phyloP scores from a whole-genome alignment of 176 grass and related monocot genomes.

The Aegilops longissima region DNA sequence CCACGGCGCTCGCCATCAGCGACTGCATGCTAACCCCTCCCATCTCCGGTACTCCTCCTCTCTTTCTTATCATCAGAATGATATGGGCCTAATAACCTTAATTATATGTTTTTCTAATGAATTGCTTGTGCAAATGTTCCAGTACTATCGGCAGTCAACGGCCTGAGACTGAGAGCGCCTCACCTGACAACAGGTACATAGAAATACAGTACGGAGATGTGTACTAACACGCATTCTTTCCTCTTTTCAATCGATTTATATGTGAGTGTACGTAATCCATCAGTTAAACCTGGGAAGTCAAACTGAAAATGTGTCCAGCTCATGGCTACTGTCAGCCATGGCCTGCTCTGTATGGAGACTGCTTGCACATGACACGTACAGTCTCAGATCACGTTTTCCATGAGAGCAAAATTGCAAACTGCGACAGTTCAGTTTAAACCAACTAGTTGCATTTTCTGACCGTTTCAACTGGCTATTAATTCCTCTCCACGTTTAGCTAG shows the following conservation, averaged over 20 bases:
- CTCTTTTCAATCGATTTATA: background rate
- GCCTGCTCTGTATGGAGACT: background rate
- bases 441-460: constrained; percentile 1
- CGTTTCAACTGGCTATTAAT: constrained; percentile 5
- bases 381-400: background rate
- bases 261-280: background rate
- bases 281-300: background rate
- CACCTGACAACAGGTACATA: constrained; percentile 42
- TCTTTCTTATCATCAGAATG: background rate
- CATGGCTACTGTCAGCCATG: background rate
- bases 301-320: background rate
- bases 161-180: constrained; percentile 27
- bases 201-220: too few species aligned
- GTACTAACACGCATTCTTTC: background rate
- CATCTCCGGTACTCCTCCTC: constrained; percentile 46
- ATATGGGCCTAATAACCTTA: too few species aligned
- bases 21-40: constrained; percentile 63
- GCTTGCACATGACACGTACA: background rate
- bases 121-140: background rate
- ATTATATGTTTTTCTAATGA: background rate
- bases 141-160: constrained; percentile 52
- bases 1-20: constrained; percentile 63
- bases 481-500: background rate
- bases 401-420: background rate
- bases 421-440: background rate